Percentiles rank a stretch among this genome's conserved stretches.
Evolutionary conservation across 768 basidiomycete genomes (phyloP).

Genomic region (Xerocomellus amylosporus): DNA sequence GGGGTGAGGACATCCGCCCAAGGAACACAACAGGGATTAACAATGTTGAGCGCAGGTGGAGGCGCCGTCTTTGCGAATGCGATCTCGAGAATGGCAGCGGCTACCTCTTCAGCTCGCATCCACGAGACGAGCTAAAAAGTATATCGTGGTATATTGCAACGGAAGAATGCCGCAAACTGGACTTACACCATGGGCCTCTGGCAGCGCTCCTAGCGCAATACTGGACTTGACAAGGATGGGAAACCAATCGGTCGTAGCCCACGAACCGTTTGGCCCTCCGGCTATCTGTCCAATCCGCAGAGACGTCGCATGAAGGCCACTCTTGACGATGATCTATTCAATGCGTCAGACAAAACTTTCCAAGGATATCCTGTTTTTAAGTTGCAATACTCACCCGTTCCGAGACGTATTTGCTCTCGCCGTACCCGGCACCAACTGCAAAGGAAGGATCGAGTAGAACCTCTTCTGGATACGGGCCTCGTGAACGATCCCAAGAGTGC

Average conservation of each 20-base stretch:
- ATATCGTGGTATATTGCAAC: slow-evolving; percentile 5
- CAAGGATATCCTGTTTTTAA: neutral
- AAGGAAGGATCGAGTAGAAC: slow-evolving; percentile 25
- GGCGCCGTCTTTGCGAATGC: slow-evolving; percentile 21
- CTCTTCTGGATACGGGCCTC: slow-evolving; percentile 38
- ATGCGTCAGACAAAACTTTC: neutral
- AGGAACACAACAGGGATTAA: slow-evolving; percentile 34
- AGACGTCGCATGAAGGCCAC: slow-evolving; percentile 26
- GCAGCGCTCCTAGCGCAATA: slow-evolving; percentile 25
- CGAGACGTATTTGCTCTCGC: slow-evolving; percentile 37
- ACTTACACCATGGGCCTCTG: slow-evolving; percentile 32
- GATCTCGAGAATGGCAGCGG: slow-evolving; percentile 33
- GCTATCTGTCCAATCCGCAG: slow-evolving; percentile 35
- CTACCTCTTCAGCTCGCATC: slow-evolving; percentile 37
- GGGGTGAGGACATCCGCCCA: slow-evolving; percentile 30
- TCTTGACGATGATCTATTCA: slow-evolving; percentile 24
- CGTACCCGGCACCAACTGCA: slow-evolving; percentile 35
- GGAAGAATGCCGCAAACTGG: neutral
- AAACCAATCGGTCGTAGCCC: slow-evolving; percentile 36
- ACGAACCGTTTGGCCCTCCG: slow-evolving; percentile 33
- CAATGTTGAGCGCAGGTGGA: slow-evolving; percentile 34
- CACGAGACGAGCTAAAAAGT: slow-evolving; percentile 29
- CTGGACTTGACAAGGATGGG: slow-evolving; percentile 34
- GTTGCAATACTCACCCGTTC: slow-evolving; percentile 28
- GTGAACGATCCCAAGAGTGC: slow-evolving; percentile 23